Conservation (phyloP, 441 rosid genomes). For the Erysimum pusillum region DNA sequence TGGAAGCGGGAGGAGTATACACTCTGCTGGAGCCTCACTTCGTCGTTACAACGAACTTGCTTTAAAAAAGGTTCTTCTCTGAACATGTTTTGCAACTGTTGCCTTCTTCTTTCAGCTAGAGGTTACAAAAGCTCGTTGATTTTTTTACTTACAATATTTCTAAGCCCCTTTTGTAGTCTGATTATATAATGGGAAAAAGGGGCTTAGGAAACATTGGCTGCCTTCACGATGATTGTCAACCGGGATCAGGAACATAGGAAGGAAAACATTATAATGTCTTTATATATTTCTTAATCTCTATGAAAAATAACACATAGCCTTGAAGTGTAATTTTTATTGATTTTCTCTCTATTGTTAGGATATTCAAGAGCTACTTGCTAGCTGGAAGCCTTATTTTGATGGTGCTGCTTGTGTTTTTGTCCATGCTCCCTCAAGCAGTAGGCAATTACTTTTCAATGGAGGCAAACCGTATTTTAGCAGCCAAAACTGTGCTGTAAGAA, state of each 20-base stretch:
- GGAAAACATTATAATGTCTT: not conserved
- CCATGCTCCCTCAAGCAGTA: slow-evolving; percentile 88
- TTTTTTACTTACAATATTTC: not conserved
- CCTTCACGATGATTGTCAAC: slow-evolving; percentile 16
- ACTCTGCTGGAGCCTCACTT: slow-evolving; percentile 98
- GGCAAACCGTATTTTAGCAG: slow-evolving; percentile 76
- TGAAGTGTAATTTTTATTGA: slow-evolving; percentile 16
- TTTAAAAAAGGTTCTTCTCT: slow-evolving; percentile 77
- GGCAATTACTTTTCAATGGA: slow-evolving; percentile 75
- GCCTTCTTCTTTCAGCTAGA: slow-evolving; percentile 12
- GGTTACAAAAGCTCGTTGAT: not conserved
- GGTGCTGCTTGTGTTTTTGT: slow-evolving; percentile 75
- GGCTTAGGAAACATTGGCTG: not conserved
- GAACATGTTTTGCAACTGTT: slow-evolving; percentile 13
- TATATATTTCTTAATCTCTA: not conserved
- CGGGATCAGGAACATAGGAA: slow-evolving; percentile 12
- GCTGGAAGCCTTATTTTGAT: slow-evolving; percentile 96
- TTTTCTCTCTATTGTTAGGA: slow-evolving; percentile 62
- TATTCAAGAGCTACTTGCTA: slow-evolving; percentile 80
- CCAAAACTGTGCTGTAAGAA: slow-evolving; percentile 60
- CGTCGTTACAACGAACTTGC: slow-evolving; percentile 95
- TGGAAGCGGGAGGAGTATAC: slow-evolving; percentile 80
- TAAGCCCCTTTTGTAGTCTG: not conserved
- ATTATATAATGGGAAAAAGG: not conserved
- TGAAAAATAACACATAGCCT: not conserved